phyloP scores from a whole-genome alignment of 345 rosid species.

The Stellera chamaejasme region DNA sequence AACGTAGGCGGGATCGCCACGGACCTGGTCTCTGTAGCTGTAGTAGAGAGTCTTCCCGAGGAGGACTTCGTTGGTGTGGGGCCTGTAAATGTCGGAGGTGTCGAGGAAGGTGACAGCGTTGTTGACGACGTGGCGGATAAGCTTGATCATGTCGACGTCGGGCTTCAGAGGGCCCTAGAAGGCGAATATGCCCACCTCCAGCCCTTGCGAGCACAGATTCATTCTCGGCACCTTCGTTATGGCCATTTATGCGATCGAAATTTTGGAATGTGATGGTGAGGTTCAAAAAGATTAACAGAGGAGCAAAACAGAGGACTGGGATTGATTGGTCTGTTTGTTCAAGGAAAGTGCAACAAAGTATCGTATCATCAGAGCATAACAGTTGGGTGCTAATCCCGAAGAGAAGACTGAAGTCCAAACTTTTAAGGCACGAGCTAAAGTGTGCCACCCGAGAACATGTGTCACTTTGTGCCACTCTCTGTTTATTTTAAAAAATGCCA shows the following conservation, averaged over 20 bases:
- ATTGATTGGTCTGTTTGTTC: no score
- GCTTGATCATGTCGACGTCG: conserved; percentile 39
- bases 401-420: no score
- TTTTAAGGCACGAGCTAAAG: no score
- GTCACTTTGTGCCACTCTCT: no score
- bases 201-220: conserved; percentile 42
- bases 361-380: no score
- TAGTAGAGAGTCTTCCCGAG: conserved; percentile 48
- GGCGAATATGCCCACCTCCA: conserved; percentile 50
- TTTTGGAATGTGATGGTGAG: no score
- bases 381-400: no score
- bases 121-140: conserved; percentile 37
- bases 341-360: no score
- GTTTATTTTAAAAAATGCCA: no score
- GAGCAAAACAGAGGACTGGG: no score
- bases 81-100: conserved; percentile 42
- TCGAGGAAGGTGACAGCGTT: conserved; percentile 44
- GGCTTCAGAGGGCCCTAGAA: conserved; percentile 37
- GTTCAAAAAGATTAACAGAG: no score
- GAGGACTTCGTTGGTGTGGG: conserved; percentile 42
- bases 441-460: no score
- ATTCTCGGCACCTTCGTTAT: conserved; percentile 20
- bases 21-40: conserved; percentile 27
- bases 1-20: conserved; percentile 42
- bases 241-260: not conserved